These are phyloP conservation scores for Aquilaria malaccensis DNA, from an alignment of 345 rosid genomes.

Conservation along the genomic window DNA sequence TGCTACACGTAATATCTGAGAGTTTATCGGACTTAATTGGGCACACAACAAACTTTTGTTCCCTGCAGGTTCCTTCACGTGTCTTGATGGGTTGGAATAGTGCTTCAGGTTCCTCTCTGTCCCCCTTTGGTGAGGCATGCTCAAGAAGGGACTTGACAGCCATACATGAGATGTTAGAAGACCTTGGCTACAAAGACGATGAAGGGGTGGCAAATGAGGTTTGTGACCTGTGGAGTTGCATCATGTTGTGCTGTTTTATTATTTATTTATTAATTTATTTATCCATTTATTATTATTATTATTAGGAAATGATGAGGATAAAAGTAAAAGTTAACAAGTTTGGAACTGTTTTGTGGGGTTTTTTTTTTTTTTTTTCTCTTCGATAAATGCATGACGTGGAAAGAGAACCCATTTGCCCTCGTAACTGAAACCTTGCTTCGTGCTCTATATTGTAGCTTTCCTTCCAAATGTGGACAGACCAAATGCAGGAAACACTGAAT, in stretches of 20 bases:
- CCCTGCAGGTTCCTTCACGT: conserved; percentile 75
- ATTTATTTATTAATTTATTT: neutral
- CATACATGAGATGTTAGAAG: conserved; percentile 70
- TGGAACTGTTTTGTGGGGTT: too few species aligned
- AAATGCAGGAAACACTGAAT: conserved; percentile 82
- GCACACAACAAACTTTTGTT: too few species aligned
- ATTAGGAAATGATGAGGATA: too few species aligned
- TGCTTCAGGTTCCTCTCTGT: conserved; percentile 42
- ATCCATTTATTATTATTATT: too few species aligned
- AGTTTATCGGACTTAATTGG: too few species aligned
- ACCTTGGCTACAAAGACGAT: conserved; percentile 74
- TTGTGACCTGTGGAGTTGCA: neutral
- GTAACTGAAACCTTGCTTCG: too few species aligned
- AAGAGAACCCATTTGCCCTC: too few species aligned
- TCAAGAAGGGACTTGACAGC: conserved; percentile 76
- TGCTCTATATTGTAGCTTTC: conserved; percentile 51
- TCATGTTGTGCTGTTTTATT: conserved; percentile 1
- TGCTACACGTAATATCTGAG: too few species aligned
- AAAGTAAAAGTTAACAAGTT: too few species aligned
- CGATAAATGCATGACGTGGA: too few species aligned
- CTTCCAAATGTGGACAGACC: conserved; percentile 97
- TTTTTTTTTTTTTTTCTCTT: too few species aligned
- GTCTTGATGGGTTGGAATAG: conserved; percentile 68
- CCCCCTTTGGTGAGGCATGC: conserved; percentile 97
- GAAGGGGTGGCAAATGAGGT: conserved; percentile 94